Base-by-base conservation (phyloP, 768 basidiomycete species). In the Jaapia argillacea region DNA sequence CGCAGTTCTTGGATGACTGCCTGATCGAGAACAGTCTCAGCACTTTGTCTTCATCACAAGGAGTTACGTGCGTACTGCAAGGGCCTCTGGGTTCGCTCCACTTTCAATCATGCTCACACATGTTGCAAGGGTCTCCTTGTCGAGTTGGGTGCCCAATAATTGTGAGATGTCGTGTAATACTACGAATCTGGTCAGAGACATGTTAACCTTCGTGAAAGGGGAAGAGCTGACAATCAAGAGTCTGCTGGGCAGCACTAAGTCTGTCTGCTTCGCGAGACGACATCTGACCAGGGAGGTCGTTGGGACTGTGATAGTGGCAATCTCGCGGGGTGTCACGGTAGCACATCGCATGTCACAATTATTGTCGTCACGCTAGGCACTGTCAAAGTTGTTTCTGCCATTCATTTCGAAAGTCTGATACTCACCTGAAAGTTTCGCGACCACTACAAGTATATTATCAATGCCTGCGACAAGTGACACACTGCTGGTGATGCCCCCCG, bases 71-170 rank as follows among this genome's bases (percentile, higher is more conserved):
- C 80, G 43, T 58, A 93, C 91, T 52, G 90, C 91, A 37, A 94
- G 69, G 0, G 89, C 90, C 55, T 93, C 89, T 7, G 91, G 88
- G 59, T 93, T 94, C 38, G 85, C 86, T 14, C 91, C 91, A 48
- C 77, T 81, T 64, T 94, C 91, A 52, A 94, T 90, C 83, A 94
- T 81, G 31, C 81, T 75, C 20, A 94, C 79, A 58, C 91, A 94
- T 21, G 85, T 91, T 26, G 85, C 88, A n/a, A 94, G 74, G 2
- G 87, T 88, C 57, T 90, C 85, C 54, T 85, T 88, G 65, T 93
- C 89, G 33, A 94, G 71, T 45, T 82, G 77, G 0, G 91, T 92
- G 49, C 91, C 85, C 40, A 94, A 64, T 37, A 93, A 63, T 62
- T 91, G 87, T 16, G 91, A 90, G 44, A 94, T 85, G 47, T 92